Evolutionary conservation across 139 green algal species (phyloP).

Genomic region (Picochlorum sp.): DNA sequence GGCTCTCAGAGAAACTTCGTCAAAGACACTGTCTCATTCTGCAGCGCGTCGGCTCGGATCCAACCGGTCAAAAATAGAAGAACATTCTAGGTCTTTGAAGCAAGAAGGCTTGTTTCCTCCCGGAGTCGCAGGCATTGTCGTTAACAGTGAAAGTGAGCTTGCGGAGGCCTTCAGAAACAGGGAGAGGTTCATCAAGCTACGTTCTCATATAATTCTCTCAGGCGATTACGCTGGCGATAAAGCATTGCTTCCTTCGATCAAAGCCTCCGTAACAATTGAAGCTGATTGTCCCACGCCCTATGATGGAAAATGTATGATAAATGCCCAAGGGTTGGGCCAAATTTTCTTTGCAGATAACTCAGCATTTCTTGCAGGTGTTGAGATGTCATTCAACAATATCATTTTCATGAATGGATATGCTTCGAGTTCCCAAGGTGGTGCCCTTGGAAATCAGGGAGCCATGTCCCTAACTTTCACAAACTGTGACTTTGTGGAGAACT

Average conservation of each 20-base stretch:
- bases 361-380: constrained; percentile 13
- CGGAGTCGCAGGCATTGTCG: background rate
- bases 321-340: constrained; percentile 8
- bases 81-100: background rate
- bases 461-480: constrained; percentile 24
- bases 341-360: constrained; percentile 29
- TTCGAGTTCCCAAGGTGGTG: constrained; percentile 8
- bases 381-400: constrained; percentile 24
- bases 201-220: constrained; percentile 15
- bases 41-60: no score
- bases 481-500: constrained; percentile 31
- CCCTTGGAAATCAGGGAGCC: constrained; percentile 20
- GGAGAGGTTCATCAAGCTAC: constrained; percentile 20
- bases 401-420: constrained; percentile 15
- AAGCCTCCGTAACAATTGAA: constrained; percentile 16
- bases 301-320: constrained; percentile 21
- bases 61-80: no score
- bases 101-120: constrained; percentile 4
- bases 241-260: constrained; percentile 24
- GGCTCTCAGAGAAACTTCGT: no score
- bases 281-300: constrained; percentile 21
- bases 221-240: constrained; percentile 10
- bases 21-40: no score
- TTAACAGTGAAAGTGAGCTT: constrained; percentile 20
- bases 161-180: constrained; percentile 11